These are phyloP conservation scores for Nakazawaea peltata DNA, from an alignment of 805 yeast genomes.

Conservation along the genomic window DNA sequence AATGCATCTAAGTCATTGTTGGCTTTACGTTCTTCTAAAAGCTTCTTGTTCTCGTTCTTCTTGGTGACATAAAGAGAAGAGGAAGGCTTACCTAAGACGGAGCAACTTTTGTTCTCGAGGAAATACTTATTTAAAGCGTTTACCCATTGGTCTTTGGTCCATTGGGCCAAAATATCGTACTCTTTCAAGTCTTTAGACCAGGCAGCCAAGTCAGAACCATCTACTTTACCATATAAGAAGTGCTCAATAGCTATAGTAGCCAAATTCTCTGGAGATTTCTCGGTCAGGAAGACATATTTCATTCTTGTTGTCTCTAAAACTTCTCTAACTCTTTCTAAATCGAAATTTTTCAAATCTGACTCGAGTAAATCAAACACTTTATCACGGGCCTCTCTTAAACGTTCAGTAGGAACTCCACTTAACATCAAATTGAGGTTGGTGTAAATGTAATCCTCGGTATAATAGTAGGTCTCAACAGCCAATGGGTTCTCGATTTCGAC, in stretches of 20 bases:
- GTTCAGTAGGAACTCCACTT: slow-evolving; percentile 70
- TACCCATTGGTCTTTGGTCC: slow-evolving; percentile 69
- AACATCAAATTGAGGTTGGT: slow-evolving; percentile 51
- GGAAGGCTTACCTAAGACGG: slow-evolving; percentile 71
- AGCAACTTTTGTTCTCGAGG: slow-evolving; percentile 52
- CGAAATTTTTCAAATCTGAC: slow-evolving; percentile 38
- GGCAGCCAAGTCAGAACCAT: slow-evolving; percentile 48
- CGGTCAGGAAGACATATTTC: slow-evolving; percentile 53
- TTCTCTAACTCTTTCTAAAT: slow-evolving; percentile 67
- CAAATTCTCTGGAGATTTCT: slow-evolving; percentile 52
- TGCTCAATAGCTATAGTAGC: slow-evolving; percentile 66
- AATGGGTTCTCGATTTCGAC: slow-evolving; percentile 79
- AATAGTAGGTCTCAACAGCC: slow-evolving; percentile 62
- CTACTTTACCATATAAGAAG: slow-evolving; percentile 67
- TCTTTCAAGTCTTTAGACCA: slow-evolving; percentile 52
- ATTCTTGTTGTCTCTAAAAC: slow-evolving; percentile 57
- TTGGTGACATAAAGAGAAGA: slow-evolving; percentile 41
- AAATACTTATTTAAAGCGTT: slow-evolving; percentile 42
- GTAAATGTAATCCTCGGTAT: slow-evolving; percentile 66
- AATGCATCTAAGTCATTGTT: slow-evolving; percentile 49
- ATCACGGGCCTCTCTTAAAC: slow-evolving; percentile 43
- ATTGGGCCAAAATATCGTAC: slow-evolving; percentile 46
- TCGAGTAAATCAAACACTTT: slow-evolving; percentile 42
- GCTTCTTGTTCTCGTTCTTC: slow-evolving; percentile 41
- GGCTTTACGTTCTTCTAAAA: slow-evolving; percentile 28